Conservation (phyloP, 108 stramenopile genomes). For the Nannochloropsis salina region DNA sequence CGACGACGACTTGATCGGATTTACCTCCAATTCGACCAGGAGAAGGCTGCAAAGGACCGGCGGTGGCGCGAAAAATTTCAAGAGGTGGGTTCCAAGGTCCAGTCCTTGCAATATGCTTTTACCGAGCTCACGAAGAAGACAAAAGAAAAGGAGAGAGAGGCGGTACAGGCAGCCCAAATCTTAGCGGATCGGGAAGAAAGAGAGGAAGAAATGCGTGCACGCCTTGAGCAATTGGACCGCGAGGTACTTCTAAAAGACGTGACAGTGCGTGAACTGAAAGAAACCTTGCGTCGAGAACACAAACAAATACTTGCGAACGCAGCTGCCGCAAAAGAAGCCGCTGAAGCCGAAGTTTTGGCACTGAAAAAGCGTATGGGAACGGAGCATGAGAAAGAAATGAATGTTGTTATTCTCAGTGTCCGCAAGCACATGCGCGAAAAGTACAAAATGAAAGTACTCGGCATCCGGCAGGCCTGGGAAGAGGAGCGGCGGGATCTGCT, state of each 20-base stretch:
- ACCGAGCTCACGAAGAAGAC: neutral
- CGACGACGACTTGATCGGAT: neutral
- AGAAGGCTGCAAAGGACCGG: neutral
- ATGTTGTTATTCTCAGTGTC: neutral
- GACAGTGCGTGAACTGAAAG: neutral
- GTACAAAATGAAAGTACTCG: neutral
- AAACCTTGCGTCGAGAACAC: neutral
- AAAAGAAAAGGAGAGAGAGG: neutral
- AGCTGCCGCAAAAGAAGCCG: neutral
- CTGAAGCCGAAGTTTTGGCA: neutral
- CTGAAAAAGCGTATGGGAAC: neutral
- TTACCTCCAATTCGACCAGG: neutral
- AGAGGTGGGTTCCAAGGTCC: neutral
- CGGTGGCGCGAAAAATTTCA: neutral
- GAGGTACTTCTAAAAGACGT: neutral
- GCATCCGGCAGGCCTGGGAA: neutral
- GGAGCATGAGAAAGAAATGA: constrained; percentile 7
- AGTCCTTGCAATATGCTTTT: neutral
- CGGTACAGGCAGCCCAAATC: neutral
- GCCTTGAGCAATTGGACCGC: neutral
- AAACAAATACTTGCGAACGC: neutral
- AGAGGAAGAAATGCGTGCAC: neutral
- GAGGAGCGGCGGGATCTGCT: neutral
- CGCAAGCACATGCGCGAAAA: constrained; percentile 2
- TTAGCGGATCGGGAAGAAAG: neutral